Base-by-base conservation (phyloP, 2,329 filamentous ascomycete genomes). In the Colletotrichum gigasporum region DNA sequence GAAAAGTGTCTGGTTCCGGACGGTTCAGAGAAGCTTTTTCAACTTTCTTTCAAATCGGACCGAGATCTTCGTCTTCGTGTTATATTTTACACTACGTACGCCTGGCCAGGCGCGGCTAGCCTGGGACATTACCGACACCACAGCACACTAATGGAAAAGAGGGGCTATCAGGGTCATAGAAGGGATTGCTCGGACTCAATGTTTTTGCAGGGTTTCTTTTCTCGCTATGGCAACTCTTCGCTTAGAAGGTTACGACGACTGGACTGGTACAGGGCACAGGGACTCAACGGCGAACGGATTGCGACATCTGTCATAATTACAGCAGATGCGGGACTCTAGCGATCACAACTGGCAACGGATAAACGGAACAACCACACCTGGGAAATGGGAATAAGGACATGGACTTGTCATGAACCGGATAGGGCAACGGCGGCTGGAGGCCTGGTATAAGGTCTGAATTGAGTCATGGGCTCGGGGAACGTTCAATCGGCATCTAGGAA, bases 121-220 rank as follows among this genome's bases (percentile, higher is more conserved):
- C 35, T 30, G 16, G 24, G 30, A 35, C 10, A 45, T 20, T 39
- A 54, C 48, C 39, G 24, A 54, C 18, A 61, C 24, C 41, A 54
- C 57, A 50, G 32, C 50, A 55, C 20, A 61, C 41, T 61, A 61
- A 61, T 61, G 32, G 57, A 20, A 10, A 35, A 9, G 47, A 22
- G 32, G 24, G 30, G 20, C 48, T 39, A 54, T 37, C 57, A 50
- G 45, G 55, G 48, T 61, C 32, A 32, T 42, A 41, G 57, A 47
- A 10, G 54, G 48, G 24, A 41, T 30, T 5, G 26, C 22, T 20
- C 3, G 39, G 39, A 16, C 37, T 39, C n/a, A 22, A 14, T 37
- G 20, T 53, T 30, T 47, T 41, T 28, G 11, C 30, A 45, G 47
- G 22, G 22, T 22, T 51, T 39, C 24, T 10, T 7, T 39, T 50